phyloP scores from a whole-genome alignment of 2,329 filamentous ascomycete species.

The Beauveria bassiana region DNA sequence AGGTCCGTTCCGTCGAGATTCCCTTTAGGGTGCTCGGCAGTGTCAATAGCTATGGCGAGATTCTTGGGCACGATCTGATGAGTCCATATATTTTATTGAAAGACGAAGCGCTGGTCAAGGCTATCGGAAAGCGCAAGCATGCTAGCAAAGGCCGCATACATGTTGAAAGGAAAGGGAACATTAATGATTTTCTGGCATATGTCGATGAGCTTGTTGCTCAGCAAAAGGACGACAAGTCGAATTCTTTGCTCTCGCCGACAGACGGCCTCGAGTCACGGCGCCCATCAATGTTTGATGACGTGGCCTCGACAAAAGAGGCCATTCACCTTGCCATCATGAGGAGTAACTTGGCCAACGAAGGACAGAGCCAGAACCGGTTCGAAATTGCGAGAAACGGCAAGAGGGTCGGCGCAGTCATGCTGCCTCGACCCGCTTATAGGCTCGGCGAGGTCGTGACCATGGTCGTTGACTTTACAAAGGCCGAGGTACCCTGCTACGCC shows the following conservation, averaged over 20 bases:
- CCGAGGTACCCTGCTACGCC: slow-evolving; percentile 76
- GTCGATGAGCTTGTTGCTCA: slow-evolving; percentile 66
- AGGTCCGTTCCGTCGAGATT: slow-evolving; percentile 82
- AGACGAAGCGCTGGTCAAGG: slow-evolving; percentile 66
- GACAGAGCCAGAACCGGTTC: slow-evolving; percentile 85
- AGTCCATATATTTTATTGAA: slow-evolving; percentile 83
- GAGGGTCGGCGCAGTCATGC: slow-evolving; percentile 81
- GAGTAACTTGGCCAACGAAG: slow-evolving; percentile 60
- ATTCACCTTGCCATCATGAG: slow-evolving; percentile 88
- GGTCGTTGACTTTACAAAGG: slow-evolving; percentile 73
- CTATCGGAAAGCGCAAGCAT: slow-evolving; percentile 21
- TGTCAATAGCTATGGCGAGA: slow-evolving; percentile 80
- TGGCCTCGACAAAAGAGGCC: slow-evolving; percentile 65
- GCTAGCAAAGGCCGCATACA: slow-evolving; percentile 20
- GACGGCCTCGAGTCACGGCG: slow-evolving; percentile 48
- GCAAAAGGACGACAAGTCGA: slow-evolving; percentile 43
- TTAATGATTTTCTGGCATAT: slow-evolving; percentile 66
- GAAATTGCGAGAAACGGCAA: slow-evolving; percentile 90
- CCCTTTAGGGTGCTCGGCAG: slow-evolving; percentile 91
- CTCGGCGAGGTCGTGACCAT: slow-evolving; percentile 82
- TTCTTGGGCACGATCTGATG: slow-evolving; percentile 90
- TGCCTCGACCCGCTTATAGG: slow-evolving; percentile 81
- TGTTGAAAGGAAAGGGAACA: slow-evolving; percentile 29
- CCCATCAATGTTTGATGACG: slow-evolving; percentile 47
- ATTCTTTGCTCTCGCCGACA: slow-evolving; percentile 65